Base-by-base conservation (phyloP, 2,329 filamentous ascomycete species). In the Bertia moriformis region DNA sequence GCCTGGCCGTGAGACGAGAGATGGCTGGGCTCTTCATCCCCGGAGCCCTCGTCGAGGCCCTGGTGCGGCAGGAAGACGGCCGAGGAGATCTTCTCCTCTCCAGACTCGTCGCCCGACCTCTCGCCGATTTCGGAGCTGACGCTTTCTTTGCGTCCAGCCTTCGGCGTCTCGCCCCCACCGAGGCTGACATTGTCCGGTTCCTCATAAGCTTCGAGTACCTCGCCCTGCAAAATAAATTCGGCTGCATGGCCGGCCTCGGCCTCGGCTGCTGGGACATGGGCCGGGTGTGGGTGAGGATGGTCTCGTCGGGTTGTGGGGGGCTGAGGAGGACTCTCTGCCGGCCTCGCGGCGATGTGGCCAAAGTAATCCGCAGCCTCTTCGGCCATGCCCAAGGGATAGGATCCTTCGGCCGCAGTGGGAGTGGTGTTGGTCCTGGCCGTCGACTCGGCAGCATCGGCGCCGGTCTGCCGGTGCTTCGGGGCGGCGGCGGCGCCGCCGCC, bases 1-100 rank as follows among this genome's bases (percentile, higher is more conserved):
- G 57, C 53, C 12, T 57, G 57, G 27, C 62, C 61, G 13, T 66
- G 66, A 4, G 62, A 67, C 4, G 71, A 55, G 20, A 68, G 64
- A 42, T 69, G 66, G 42, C 67, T 69, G 38, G 67, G 60, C 27
- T 73, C 75, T 43, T 75, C 70, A 38, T 73, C 68, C 1, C 73
- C 56, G 3, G 74, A 57, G 58, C 57, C 36, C 68, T 53, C 43
- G n/a, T 66, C 51, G 33, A 51, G 46, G 18, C 67, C 69, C 49
- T 84, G 77, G 61, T 89, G 84, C 32, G 84, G 84, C 37, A 87
- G 67, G 53, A 91, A 91, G 30, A 87, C 68, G 18, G 84, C 84
- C 20, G 83, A 89, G n/a, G 82, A 86, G 44, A 91, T 87, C 56
- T 89, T 84, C 55, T 91, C 84, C 53, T 83, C 78, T 42, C 83